These are phyloP conservation scores for Achaetomium macrosporum DNA, from an alignment of 2,329 filamentous ascomycete genomes.

Conservation along the genomic window DNA sequence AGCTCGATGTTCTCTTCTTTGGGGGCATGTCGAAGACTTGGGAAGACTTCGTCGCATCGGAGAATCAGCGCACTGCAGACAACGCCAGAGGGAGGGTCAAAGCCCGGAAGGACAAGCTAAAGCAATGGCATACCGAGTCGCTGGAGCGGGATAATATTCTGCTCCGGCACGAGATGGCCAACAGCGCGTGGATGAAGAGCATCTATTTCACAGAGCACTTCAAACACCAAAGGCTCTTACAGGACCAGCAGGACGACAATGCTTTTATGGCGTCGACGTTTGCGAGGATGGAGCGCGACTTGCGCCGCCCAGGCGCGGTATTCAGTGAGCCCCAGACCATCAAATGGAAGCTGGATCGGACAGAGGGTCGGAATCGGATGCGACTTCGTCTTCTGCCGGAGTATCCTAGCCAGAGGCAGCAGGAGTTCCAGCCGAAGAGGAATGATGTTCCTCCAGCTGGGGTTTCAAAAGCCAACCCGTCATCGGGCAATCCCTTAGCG, in stretches of 20 bases:
- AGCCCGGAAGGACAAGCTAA: conserved; percentile 77
- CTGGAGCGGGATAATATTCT: conserved; percentile 64
- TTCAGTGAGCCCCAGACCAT: conserved; percentile 59
- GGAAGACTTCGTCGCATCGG: conserved; percentile 78
- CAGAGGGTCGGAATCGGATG: conserved; percentile 94
- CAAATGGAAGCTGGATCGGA: conserved; percentile 92
- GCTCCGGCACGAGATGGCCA: conserved; percentile 77
- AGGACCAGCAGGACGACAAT: conserved; percentile 90
- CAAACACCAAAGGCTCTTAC: conserved; percentile 80
- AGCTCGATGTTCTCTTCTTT: conserved; percentile 77
- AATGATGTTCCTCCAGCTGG: conserved; percentile 16
- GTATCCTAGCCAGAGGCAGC: conserved; percentile 53
- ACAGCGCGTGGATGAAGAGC: conserved; percentile 89
- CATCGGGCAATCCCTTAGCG: conserved; percentile 13
- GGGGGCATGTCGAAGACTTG: conserved; percentile 74
- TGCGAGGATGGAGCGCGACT: conserved; percentile 69
- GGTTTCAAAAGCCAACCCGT: conserved; percentile 18
- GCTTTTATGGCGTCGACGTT: conserved; percentile 71
- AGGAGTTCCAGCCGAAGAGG: conserved; percentile 76
- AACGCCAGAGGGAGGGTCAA: conserved; percentile 62
- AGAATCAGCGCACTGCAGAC: conserved; percentile 76
- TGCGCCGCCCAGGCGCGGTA: conserved; percentile 74
- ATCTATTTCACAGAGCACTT: conserved; percentile 88
- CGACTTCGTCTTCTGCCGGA: conserved; percentile 81
- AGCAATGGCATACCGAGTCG: conserved; percentile 69